Percentiles rank a stretch among this genome's conserved stretches.
Conservation (phyloP, 768 basidiomycete genomes). For the Phaeotremella skinneri region DNA sequence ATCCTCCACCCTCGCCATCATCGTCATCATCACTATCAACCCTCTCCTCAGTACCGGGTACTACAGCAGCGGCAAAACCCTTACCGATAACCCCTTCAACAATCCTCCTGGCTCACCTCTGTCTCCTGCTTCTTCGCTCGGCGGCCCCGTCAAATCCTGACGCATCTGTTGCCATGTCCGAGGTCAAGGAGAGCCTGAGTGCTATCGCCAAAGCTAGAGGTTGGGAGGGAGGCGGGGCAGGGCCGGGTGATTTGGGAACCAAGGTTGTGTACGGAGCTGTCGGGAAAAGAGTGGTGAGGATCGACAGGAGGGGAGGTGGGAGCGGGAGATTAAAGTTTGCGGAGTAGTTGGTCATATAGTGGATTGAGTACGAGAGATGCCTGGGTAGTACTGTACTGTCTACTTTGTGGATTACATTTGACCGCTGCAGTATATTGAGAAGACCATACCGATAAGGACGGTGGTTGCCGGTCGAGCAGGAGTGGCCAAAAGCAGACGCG, state of each 20-base stretch:
- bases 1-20: constrained; percentile 38
- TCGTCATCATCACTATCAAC: constrained; percentile 28
- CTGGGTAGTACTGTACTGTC: neutral
- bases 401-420: neutral
- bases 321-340: constrained; percentile 29
- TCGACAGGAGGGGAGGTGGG: constrained; percentile 36
- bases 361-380: neutral
- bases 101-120: constrained; percentile 37
- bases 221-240: constrained; percentile 25
- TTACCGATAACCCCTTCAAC: constrained; percentile 32
- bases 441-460: neutral
- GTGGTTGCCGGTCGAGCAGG: no score
- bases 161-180: constrained; percentile 23
- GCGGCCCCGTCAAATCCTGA: constrained; percentile 10
- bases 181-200: constrained; percentile 35
- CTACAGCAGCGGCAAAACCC: constrained; percentile 7
- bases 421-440: neutral
- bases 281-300: constrained; percentile 39
- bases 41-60: constrained; percentile 1
- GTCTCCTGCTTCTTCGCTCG: constrained; percentile 25
- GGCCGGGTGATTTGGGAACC: constrained; percentile 21
- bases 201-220: constrained; percentile 31
- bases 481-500: constrained; percentile 5
- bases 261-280: constrained; percentile 45
- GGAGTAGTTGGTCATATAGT: constrained; percentile 3